Percentiles rank a stretch among this genome's conserved stretches.
Conservation (phyloP, 2,329 filamentous ascomycete species). For the Penicillium palitans region DNA sequence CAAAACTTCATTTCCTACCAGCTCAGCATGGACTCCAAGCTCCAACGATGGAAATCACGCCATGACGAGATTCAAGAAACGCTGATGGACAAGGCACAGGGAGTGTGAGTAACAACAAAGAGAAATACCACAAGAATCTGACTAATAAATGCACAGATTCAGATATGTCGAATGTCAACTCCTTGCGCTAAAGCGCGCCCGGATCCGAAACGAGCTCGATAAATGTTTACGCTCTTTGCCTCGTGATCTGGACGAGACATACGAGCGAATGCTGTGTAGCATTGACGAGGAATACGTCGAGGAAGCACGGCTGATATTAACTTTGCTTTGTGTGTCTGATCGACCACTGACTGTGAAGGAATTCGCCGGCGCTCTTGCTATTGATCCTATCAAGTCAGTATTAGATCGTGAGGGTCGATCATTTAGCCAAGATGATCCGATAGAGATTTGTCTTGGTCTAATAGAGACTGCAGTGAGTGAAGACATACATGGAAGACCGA, state of each 20-base stretch:
- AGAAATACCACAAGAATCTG: background rate
- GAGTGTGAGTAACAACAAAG: constrained; percentile 9
- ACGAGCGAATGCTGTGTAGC: constrained; percentile 30
- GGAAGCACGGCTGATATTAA: constrained; percentile 28
- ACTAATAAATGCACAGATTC: constrained; percentile 25
- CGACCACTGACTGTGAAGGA: constrained; percentile 26
- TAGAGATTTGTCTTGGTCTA: constrained; percentile 28
- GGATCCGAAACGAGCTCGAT: constrained; percentile 25
- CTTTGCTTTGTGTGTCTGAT: constrained; percentile 25
- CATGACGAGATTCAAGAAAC: constrained; percentile 12
- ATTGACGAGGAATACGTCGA: constrained; percentile 21
- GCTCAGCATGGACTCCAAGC: constrained; percentile 16
- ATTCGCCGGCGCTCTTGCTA: constrained; percentile 27
- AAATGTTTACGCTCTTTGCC: constrained; percentile 28
- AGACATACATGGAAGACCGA: fast-evolving
- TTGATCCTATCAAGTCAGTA: constrained; percentile 17
- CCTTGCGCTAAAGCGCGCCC: constrained; percentile 9
- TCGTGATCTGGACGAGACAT: constrained; percentile 31
- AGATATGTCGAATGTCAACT: constrained; percentile 34
- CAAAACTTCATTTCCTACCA: constrained; percentile 21
- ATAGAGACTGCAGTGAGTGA: constrained; percentile 9
- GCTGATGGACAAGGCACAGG: constrained; percentile 3
- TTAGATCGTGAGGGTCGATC: constrained; percentile 19
- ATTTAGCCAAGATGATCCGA: constrained; percentile 20
- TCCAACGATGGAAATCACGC: constrained; percentile 16